Evolutionary conservation across 2,329 filamentous ascomycete species (phyloP).

Genomic region (Pseudonectria foliicola): DNA sequence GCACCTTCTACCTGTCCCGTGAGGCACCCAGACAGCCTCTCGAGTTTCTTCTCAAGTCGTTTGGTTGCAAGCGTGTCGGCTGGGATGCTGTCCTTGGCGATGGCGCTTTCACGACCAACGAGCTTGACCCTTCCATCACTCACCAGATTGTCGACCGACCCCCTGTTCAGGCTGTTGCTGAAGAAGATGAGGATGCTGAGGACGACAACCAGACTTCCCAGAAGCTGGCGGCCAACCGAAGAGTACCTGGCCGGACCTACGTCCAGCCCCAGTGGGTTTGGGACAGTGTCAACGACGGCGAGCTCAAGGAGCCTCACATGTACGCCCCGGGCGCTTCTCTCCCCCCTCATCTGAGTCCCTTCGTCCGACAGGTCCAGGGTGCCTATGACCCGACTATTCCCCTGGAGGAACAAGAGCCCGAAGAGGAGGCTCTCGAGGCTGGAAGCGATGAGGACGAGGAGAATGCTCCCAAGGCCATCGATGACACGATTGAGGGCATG

Average conservation of each 20-base stretch:
- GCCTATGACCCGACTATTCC: constrained; percentile 86
- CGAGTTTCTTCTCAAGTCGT: constrained; percentile 87
- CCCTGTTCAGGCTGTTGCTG: constrained; percentile 53
- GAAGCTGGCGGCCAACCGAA: constrained; percentile 54
- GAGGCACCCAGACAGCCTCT: constrained; percentile 86
- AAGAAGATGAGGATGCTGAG: constrained; percentile 42
- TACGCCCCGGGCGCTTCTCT: constrained; percentile 87
- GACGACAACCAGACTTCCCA: constrained; percentile 59
- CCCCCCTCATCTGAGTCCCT: constrained; percentile 91
- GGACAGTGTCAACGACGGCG: constrained; percentile 91
- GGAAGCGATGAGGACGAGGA: constrained; percentile 49
- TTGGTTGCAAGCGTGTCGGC: constrained; percentile 91
- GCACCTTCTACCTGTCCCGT: constrained; percentile 87
- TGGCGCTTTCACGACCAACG: constrained; percentile 85
- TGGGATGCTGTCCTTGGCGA: constrained; percentile 91
- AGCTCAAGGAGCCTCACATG: constrained; percentile 75
- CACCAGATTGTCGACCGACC: constrained; percentile 95
- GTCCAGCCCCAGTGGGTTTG: constrained; percentile 98
- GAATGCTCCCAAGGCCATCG: constrained; percentile 25
- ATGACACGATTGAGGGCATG: constrained; percentile 41
- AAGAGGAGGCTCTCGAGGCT: constrained; percentile 71
- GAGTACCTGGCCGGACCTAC: constrained; percentile 87
- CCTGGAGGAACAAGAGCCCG: constrained; percentile 80
- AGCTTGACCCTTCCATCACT: constrained; percentile 81
- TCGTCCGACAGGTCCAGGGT: constrained; percentile 80